phyloP scores from a whole-genome alignment of 352 stramenopile genomes.

The Pythium scleroteichum region DNA sequence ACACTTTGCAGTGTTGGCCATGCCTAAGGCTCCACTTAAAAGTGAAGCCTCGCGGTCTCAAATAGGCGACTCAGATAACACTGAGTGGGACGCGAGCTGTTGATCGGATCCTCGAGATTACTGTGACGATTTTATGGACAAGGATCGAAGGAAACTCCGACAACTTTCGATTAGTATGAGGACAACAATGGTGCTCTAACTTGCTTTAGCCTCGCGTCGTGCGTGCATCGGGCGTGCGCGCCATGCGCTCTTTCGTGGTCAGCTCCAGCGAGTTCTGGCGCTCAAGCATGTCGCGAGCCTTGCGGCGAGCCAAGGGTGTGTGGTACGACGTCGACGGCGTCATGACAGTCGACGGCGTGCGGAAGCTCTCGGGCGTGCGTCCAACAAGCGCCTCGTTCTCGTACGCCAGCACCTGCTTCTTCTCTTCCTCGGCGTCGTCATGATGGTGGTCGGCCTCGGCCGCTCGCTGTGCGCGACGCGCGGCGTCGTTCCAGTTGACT shows the following conservation, averaged over 20 bases:
- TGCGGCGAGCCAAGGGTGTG: constrained; percentile 36
- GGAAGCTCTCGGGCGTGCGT: constrained; percentile 40
- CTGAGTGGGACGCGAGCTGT: too few relatives aligned
- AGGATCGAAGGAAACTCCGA: too few relatives aligned
- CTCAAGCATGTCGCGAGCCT: constrained; percentile 28
- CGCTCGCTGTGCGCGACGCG: constrained; percentile 32
- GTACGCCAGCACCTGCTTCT: constrained; percentile 42
- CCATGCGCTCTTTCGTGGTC: constrained; percentile 15
- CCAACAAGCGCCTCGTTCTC: constrained; percentile 46
- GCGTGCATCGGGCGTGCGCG: constrained; percentile 28
- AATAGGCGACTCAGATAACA: too few relatives aligned
- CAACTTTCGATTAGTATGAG: too few relatives aligned
- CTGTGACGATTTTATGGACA: too few relatives aligned
- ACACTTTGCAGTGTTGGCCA: too few relatives aligned
- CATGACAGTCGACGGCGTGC: constrained; percentile 34
- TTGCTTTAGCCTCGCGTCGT: constrained; percentile 15
- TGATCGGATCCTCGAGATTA: too few relatives aligned
- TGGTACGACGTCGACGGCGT: constrained; percentile 38
- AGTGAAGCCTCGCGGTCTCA: too few relatives aligned
- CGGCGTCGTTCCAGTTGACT: constrained; percentile 48
- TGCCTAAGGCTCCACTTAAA: too few relatives aligned
- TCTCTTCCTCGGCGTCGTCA: constrained; percentile 35
- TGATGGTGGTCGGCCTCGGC: constrained; percentile 33
- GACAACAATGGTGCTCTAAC: too few relatives aligned
- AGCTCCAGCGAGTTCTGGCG: constrained; percentile 17